Evolutionary conservation across 371 early-diverging fungal genomes (phyloP), one percentile per base, ranked within the genome.

Genomic region (Apophysomyces ossiformis): DNA sequence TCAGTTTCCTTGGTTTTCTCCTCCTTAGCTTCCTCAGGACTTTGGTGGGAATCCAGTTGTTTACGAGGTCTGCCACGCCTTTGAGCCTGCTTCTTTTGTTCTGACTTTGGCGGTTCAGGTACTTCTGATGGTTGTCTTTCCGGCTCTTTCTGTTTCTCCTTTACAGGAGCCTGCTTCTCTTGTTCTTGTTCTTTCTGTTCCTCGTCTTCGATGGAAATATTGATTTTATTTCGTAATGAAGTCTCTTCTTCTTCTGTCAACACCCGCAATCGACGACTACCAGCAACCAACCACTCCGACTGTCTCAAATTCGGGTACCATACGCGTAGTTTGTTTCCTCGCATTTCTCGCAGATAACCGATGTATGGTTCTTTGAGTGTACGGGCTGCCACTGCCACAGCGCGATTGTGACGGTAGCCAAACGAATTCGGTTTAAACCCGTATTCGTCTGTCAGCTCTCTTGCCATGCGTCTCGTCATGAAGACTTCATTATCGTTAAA

Each of bases 401-500:
- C 69, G 7, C 81, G 78, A 39, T 82, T 78, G 35, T 79, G 73
- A 5, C 82, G 73, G 58, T 87, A 85, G 7, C 87, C 85, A 66
- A 82, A 79, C 3, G 79, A 63, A 57, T 84, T 84, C 58, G 84
- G 75, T 39, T 75, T 63, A 60, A 83, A 79, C 41, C 85, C 75
- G 64, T 75, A 62, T 16, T 78, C 71, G 39, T 80, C 84, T 1
- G 64, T 60, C n/a, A 87, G 57, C 8, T 82, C 69, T 39, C 69
- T 75, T 4, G 83, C 85, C 38, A 85, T 80, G 7, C 82, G 77
- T 15, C 86, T 78, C 0, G 88, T 86, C 62, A 86, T 72, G 45
- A 83, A 84, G 0, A 83, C 81, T 3, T 85, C 83, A n/a, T 77
- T 85, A 4, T 84, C 79, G 54, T 82, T 80, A 56, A 84, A 85